Evolutionary conservation across 495 filamentous ascomycete species (phyloP), one percentile per base, ranked within the genome.

Genomic region (Penicillium coprophilum): DNA sequence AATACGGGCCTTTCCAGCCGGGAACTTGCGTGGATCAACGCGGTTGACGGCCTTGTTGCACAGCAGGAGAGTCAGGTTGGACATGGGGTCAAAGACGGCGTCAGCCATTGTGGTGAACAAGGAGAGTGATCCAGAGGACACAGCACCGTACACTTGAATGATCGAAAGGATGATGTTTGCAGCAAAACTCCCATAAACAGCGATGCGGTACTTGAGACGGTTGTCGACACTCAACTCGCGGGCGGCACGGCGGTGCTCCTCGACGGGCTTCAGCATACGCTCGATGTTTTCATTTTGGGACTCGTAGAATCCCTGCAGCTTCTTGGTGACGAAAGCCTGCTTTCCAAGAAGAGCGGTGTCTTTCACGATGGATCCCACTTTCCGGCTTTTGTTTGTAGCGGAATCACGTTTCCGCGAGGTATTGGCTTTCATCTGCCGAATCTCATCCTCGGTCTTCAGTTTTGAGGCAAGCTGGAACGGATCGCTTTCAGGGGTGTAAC

Each of bases 101-200:
- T 98, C 94, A 32, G 92, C 94, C 89, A 96, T 96, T 49, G 95
- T 98, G 7, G 94, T 96, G 79, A 97, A 96, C 47, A 98, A 84
- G 6, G 93, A 97, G 38, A 97, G 81, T 6, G 91, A 96, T 20
- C 86, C 84, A 2, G 91, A 96, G 1, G 90, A 85, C 31, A 88
- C 81, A 48, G 94, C 94, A 30, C 85, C 94, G 73, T 96, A 98
- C 38, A 97, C 73, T 64, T 98, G 94, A 4, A 98, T 77, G 7
- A 81, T 72, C 7, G 91, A 83, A 4, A 98, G 80, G 34, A 88
- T 48, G 31, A 96, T 66, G 66, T 97, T 98, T 43, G 92, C 94
- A 4, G 76, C 81, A 62, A 97, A 91, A 45, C 87, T 92, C n/a
- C 90, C 95, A 60, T 87, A 86, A 15, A 97, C 88, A 13, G 94